These are phyloP conservation scores for Eurotiales sp. DNA, from an alignment of 2,329 filamentous ascomycete species.

Conservation along the genomic window DNA sequence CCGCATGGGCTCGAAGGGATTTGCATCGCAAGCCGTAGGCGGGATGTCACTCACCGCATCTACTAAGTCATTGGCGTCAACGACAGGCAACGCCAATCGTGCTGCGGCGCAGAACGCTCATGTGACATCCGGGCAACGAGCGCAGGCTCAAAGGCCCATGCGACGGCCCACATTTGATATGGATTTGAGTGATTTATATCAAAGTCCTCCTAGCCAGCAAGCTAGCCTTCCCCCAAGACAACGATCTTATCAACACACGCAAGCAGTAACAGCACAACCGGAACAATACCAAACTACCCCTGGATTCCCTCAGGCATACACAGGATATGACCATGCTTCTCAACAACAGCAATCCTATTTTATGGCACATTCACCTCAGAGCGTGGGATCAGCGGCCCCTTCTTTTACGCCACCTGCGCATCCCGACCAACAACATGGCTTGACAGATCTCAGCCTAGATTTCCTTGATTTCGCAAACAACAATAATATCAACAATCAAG, in stretches of 20 bases:
- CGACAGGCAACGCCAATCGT: not conserved
- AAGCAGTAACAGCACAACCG: conserved; percentile 5
- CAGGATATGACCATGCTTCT: conserved; percentile 35
- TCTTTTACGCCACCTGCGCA: conserved; percentile 24
- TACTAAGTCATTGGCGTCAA: conserved; percentile 4
- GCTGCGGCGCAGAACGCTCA: conserved; percentile 17
- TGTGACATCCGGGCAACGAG: conserved; percentile 23
- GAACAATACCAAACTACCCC: conserved; percentile 26
- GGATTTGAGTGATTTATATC: conserved; percentile 49
- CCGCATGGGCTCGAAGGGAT: conserved; percentile 86
- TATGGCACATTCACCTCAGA: conserved; percentile 32
- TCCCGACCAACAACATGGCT: conserved; percentile 14
- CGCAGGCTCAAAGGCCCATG: conserved; percentile 32
- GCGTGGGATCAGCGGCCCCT: conserved; percentile 27
- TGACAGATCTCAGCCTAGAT: conserved; percentile 46
- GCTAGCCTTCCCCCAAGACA: conserved; percentile 25
- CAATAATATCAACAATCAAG: conserved; percentile 25
- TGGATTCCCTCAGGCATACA: conserved; percentile 31
- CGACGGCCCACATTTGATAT: conserved; percentile 56
- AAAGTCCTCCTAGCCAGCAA: conserved; percentile 23
- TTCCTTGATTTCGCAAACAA: conserved; percentile 50
- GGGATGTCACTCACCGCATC: conserved; percentile 17
- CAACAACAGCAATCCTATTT: conserved; percentile 26
- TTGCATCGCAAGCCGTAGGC: conserved; percentile 52
- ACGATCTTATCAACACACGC: conserved; percentile 16